Base-by-base conservation (phyloP, 768 basidiomycete species). In the Lactarius hengduanensis region DNA sequence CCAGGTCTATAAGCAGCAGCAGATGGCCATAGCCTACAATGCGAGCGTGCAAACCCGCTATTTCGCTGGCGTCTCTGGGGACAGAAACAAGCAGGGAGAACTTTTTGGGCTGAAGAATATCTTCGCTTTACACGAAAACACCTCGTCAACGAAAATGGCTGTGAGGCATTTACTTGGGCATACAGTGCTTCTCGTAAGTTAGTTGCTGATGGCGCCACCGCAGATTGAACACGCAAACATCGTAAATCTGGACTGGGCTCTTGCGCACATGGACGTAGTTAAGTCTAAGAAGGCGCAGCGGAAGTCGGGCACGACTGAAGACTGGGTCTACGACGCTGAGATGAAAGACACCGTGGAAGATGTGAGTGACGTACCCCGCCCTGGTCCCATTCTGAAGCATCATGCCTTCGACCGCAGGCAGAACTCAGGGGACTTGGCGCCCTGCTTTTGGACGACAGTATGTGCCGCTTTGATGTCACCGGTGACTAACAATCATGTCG, bases 1-100 rank as follows among this genome's bases (percentile, higher is more conserved):
- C 15, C 94, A 96, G 73, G 84, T 96, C 26, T 95, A 95, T 77
- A 96, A 96, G 74, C 92, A 94, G 69, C 94, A 96, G 73, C 91
- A 93, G 72, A 94, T 94, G 91, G 86, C 86, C n/a, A 92, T 94
- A 56, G 93, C 86, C 0, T 95, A 95, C 74, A 84, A 90, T 68
- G 90, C 89, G 1, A 92, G 90, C 70, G 79, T 91, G 10, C 92
- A 94, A 72, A 93, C 92, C 0, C 83, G 92, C 63, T 90, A 91
- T 68, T 96, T 93, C 71, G 80, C 89, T 34, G 93, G 92, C 16
- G 83, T 96, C 0, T 91, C 94, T 73, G 91, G 90, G 10, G 89
- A 92, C 72, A 87, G 81, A 60, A 76, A 75, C 1, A 85, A 86
- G 72, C 86, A 87, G 71, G 94, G 92, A 36, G 93, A 95, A 72